Conservation (phyloP, 164 flowering plant species). For the Hamamelis virginiana region DNA sequence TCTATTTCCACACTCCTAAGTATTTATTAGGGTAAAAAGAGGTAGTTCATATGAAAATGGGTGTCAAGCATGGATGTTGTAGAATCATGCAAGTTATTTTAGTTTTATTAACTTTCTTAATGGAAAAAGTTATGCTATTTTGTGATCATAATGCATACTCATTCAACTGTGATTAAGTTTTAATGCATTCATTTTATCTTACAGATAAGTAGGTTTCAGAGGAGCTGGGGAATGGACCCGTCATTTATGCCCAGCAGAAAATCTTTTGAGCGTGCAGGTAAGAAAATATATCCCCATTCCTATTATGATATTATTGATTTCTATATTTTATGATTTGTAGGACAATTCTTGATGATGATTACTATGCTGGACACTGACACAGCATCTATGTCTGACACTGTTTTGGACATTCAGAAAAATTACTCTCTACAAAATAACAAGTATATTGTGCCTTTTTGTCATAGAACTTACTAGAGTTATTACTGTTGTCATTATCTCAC, state of each 20-base stretch:
- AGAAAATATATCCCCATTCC: neutral
- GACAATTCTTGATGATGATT: neutral
- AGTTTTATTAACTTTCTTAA: too few relatives aligned
- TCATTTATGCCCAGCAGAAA: conserved; percentile 90
- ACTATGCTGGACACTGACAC: neutral
- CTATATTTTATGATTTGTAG: neutral
- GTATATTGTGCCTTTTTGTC: too few relatives aligned
- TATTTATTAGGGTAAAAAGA: neutral
- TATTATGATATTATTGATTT: neutral
- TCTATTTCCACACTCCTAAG: neutral
- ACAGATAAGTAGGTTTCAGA: conserved; percentile 76
- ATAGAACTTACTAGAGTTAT: too few relatives aligned
- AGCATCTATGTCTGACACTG: neutral
- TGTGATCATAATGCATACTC: too few relatives aligned
- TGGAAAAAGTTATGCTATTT: too few relatives aligned
- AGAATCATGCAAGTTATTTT: too few relatives aligned
- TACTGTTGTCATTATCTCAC: too few relatives aligned
- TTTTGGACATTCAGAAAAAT: too few relatives aligned
- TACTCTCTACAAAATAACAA: too few relatives aligned
- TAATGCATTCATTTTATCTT: neutral
- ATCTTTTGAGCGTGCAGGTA: conserved; percentile 94
- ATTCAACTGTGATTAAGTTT: too few relatives aligned
- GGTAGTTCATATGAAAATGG: too few relatives aligned
- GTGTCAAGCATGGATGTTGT: too few relatives aligned
- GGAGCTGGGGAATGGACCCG: conserved; percentile 93